Base-by-base conservation (phyloP, 2,329 filamentous ascomycete species). In the Blastomyces gilchristii region DNA sequence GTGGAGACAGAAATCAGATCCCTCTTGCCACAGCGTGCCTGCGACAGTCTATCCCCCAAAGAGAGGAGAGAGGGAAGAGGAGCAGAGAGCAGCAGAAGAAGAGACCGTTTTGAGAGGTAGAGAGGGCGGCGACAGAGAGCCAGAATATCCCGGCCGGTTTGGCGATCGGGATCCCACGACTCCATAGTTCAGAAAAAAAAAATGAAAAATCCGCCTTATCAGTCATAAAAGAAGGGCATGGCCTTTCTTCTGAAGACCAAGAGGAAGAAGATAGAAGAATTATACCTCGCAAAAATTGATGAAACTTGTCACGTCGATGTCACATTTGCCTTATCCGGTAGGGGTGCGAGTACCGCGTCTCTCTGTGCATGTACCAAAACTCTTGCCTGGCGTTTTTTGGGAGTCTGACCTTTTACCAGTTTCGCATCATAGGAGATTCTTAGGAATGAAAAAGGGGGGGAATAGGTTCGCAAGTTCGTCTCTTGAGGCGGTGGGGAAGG, bases 351-450 rank as follows among this genome's bases (percentile, higher is more conserved):
- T 61, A 61, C 47, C 57, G 41, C 39, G 47, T 61, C 54, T 43
- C 34, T 57, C 53, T 25, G 50, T 49, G 54, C 18, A 37, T 50
- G 54, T 52, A 7, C 39, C 45, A 41, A 47, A 56, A 62, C 63
- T 70, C 65, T 66, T 71, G 71, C 62, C 59, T 59, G 45, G 39
- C 63, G 54, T 57, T 61, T 45, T 41, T 62, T 66, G 68, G 54
- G 34, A 37, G 73, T 78, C 76, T 74, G 76, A 78, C 75, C 76
- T 78, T 78, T 78, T 78, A 78, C 76, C 76, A 78, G 72, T 68
- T 67, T 73, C 63, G 64, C 76, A 78, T 78, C 76, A 76, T 73
- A 63, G 75, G 76, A 77, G 74, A 73, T 61, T 50, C 57, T 54
- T 22, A 25, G 62, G 45, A 45, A 28, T 31, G 49, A 57, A 39